Evolutionary conservation across 345 rosid species (phyloP).

Genomic region (Salix arbutifolia): DNA sequence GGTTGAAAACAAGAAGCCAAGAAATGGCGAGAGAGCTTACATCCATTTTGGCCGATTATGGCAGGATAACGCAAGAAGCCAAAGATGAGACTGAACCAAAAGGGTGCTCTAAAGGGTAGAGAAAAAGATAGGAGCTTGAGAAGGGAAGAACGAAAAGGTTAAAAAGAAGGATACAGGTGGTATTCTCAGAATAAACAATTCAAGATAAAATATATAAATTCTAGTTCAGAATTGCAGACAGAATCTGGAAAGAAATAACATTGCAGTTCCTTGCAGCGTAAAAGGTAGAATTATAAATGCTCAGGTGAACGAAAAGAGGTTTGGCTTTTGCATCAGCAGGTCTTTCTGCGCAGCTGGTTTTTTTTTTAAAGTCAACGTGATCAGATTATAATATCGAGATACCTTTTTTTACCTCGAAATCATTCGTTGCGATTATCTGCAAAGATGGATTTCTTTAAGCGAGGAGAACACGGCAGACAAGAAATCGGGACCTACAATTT

Average conservation of each 20-base stretch:
- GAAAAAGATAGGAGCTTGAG: background rate
- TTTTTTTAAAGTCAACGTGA: background rate
- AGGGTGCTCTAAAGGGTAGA: background rate
- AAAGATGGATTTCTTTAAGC: background rate
- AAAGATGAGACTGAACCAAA: background rate
- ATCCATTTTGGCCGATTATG: conserved; percentile 12
- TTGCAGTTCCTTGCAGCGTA: conserved; percentile 14
- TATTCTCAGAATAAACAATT: conserved; percentile 13
- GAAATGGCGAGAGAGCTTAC: conserved; percentile 12
- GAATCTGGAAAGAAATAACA: conserved; percentile 29
- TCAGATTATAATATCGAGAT: background rate
- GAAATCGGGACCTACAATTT: conserved; percentile 12
- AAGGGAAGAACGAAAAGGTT: conserved; percentile 5
- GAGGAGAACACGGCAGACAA: conserved; percentile 21
- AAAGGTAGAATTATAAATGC: background rate
- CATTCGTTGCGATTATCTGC: background rate
- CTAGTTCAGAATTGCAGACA: conserved; percentile 20
- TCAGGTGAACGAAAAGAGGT: background rate
- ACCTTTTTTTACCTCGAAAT: background rate
- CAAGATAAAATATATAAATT: conserved; percentile 16
- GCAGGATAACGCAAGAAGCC: background rate
- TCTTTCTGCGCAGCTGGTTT: background rate
- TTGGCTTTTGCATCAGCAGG: background rate
- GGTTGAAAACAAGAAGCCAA: background rate
- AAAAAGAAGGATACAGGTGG: conserved; percentile 12